Evolutionary conservation across 805 yeast species (phyloP).

Genomic region (Clavispora carvajalis): DNA sequence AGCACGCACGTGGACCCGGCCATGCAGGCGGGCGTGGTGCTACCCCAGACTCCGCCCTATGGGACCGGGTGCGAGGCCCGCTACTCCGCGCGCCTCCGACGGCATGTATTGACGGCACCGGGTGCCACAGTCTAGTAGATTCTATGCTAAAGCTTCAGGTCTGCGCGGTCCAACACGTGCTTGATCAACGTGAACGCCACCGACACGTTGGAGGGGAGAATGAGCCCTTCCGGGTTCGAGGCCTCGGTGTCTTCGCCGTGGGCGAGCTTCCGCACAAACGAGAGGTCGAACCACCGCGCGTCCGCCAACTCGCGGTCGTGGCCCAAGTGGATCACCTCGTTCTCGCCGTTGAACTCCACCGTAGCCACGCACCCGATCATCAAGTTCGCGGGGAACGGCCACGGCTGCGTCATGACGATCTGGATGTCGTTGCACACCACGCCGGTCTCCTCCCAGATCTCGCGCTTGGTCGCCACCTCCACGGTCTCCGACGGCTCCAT

Average conservation of each 20-base stretch:
- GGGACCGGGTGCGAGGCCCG: no score
- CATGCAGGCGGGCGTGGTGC: no score
- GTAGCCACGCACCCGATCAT: constrained; percentile 89
- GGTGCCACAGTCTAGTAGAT: no score
- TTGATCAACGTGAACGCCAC: constrained; percentile 43
- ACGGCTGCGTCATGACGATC: constrained; percentile 78
- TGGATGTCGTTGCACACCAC: constrained; percentile 53
- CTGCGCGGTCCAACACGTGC: constrained; percentile 29
- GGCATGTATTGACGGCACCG: no score
- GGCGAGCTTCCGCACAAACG: constrained; percentile 42
- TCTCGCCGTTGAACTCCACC: constrained; percentile 64
- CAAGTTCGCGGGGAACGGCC: constrained; percentile 94
- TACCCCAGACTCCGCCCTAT: no score
- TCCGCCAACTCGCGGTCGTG: constrained; percentile 85
- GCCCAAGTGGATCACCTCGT: constrained; percentile 62
- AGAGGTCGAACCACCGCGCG: constrained; percentile 76
- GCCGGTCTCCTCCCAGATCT: constrained; percentile 96
- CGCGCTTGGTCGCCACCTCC: constrained; percentile 82
- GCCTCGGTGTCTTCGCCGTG: constrained; percentile 18
- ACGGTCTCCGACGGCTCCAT: constrained; percentile 93
- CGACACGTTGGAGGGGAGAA: constrained; percentile 39
- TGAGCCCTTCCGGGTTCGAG: constrained; percentile 31
- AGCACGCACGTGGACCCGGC: no score
- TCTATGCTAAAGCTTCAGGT: constrained; percentile 8
- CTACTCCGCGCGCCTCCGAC: no score